Percentiles rank a stretch among this genome's conserved stretches.
phyloP scores from a whole-genome alignment of 768 basidiomycete genomes.

The Termitomyces sp. region DNA sequence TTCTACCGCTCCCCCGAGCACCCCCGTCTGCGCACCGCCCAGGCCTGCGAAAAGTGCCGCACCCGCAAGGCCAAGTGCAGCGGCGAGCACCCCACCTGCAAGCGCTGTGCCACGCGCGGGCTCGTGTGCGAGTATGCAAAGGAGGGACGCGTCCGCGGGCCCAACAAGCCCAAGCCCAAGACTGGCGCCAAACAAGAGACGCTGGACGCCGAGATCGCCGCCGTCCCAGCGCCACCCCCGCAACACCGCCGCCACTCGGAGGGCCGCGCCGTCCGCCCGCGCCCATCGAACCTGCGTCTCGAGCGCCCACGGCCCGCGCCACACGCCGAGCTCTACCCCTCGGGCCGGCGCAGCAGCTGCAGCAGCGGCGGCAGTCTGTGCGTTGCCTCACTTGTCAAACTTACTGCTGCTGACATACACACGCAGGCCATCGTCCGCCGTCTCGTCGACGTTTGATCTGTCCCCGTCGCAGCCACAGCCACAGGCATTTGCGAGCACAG shows the following conservation, averaged over 20 bases:
- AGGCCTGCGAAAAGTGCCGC: conserved; percentile 76
- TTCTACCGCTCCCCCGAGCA: conserved; percentile 65
- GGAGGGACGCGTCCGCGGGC: conserved; percentile 61
- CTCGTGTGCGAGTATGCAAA: conserved; percentile 65
- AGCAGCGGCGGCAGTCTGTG: conserved; percentile 11
- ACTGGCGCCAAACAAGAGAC: too few relatives aligned
- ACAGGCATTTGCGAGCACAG: background rate
- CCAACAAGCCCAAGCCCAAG: conserved; percentile 51
- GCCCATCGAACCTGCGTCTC: conserved; percentile 28
- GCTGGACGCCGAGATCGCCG: conserved; percentile 4
- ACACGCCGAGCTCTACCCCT: background rate
- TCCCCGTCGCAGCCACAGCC: background rate
- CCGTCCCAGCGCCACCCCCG: conserved; percentile 1
- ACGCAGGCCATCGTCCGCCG: conserved; percentile 7
- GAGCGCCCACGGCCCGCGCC: conserved; percentile 14
- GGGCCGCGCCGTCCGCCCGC: conserved; percentile 22
- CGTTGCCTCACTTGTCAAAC: background rate
- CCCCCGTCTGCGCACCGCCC: conserved; percentile 63
- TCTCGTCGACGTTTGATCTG: conserved; percentile 10
- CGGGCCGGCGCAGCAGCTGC: conserved; percentile 1
- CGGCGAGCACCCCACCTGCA: conserved; percentile 67
- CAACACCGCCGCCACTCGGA: conserved; percentile 1
- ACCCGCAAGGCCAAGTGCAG: conserved; percentile 76
- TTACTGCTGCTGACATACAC: too few relatives aligned
- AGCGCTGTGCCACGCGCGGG: conserved; percentile 58